Percentiles rank a stretch among this genome's conserved stretches.
Conservation (phyloP, 208 protist species). For the Endotrypanum monterogeii region DNA sequence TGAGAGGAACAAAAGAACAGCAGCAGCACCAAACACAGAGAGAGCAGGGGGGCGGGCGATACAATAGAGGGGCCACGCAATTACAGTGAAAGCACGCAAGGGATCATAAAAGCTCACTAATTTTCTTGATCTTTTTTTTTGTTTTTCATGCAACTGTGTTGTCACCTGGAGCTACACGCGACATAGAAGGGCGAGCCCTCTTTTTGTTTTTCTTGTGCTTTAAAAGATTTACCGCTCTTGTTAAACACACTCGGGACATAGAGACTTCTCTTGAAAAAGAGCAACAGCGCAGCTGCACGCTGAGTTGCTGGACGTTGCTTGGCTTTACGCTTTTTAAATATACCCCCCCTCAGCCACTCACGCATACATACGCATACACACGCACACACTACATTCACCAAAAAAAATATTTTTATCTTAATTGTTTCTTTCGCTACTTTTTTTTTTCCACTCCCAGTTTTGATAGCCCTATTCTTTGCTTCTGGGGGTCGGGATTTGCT, state of each 20-base stretch:
- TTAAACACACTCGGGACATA: background rate
- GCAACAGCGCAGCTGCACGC: background rate
- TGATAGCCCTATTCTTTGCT: background rate
- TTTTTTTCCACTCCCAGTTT: background rate
- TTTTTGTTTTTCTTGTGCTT: background rate
- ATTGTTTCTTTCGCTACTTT: background rate
- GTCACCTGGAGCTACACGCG: background rate
- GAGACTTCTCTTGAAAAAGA: background rate
- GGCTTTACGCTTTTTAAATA: background rate
- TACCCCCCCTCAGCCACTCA: too few species aligned
- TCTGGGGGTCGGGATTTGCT: background rate
- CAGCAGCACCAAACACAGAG: background rate
- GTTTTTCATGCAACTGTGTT: background rate
- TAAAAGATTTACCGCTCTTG: too few species aligned
- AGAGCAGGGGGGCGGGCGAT: background rate
- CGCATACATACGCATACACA: too few species aligned
- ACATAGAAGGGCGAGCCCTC: background rate
- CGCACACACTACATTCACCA: too few species aligned
- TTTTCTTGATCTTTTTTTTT: background rate
- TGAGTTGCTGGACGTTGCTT: background rate
- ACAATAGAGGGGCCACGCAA: background rate
- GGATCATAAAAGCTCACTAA: background rate
- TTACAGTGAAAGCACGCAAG: background rate
- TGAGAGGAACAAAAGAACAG: too few species aligned
- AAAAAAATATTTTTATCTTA: too few species aligned